These are phyloP conservation scores for Abelmoschus esculentus DNA, from an alignment of 345 rosid genomes.

Conservation along the genomic window DNA sequence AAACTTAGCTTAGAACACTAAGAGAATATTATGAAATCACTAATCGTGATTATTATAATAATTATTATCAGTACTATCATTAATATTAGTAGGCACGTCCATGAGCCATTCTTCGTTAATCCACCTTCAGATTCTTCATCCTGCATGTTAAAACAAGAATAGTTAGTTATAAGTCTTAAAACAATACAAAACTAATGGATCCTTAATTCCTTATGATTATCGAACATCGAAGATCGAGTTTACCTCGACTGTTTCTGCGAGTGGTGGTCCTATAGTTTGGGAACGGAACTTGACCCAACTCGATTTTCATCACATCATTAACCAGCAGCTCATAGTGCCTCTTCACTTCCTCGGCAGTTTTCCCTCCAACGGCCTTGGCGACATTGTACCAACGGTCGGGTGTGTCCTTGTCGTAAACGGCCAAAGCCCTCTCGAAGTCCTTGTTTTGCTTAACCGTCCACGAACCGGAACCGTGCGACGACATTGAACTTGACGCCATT, in stretches of 20 bases:
- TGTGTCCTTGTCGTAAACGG: slow-evolving; percentile 79
- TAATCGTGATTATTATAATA: too few relatives aligned
- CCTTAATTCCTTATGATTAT: too few relatives aligned
- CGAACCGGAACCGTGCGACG: slow-evolving; percentile 51
- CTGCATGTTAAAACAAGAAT: too few relatives aligned
- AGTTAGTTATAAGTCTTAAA: too few relatives aligned
- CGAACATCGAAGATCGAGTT: too few relatives aligned
- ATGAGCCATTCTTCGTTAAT: too few relatives aligned
- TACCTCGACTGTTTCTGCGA: slow-evolving; percentile 24
- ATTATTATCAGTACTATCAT: too few relatives aligned
- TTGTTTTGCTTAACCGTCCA: slow-evolving; percentile 92
- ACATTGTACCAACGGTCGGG: slow-evolving; percentile 97
- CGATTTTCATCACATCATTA: slow-evolving; percentile 63
- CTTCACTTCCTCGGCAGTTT: slow-evolving; percentile 79
- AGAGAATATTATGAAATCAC: too few relatives aligned
- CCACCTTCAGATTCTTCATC: too few relatives aligned
- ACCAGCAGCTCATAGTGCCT: slow-evolving; percentile 68
- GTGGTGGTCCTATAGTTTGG: slow-evolving; percentile 55
- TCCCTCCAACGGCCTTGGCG: slow-evolving; percentile 83
- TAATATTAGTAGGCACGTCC: too few relatives aligned
- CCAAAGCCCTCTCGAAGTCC: slow-evolving; percentile 87
- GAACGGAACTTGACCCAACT: slow-evolving; percentile 70
- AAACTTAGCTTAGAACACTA: too few relatives aligned
- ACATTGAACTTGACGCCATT: slow-evolving; percentile 83
- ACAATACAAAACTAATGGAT: too few relatives aligned